Conservation (phyloP, 2,329 filamentous ascomycete species). For the Shiraia sp. region DNA sequence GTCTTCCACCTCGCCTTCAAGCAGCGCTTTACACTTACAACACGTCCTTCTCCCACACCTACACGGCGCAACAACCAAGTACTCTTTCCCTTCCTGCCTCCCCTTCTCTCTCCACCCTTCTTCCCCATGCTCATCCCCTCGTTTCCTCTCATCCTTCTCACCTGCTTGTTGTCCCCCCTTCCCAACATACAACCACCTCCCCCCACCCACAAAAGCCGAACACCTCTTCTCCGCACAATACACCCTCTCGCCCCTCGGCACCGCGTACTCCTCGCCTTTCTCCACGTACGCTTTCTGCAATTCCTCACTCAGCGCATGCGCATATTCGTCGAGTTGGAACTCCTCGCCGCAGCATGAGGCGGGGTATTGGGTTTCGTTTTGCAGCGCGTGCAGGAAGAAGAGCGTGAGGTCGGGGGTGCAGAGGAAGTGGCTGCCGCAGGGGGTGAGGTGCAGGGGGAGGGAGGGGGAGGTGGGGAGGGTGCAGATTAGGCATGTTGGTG, state of each 20-base stretch:
- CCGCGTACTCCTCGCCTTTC: slow-evolving; percentile 20
- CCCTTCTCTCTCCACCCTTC: too few relatives aligned
- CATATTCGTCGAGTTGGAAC: slow-evolving; percentile 26
- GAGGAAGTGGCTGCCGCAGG: too few relatives aligned
- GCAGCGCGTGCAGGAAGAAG: slow-evolving; percentile 2
- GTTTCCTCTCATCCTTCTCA: too few relatives aligned
- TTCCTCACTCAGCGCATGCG: too few relatives aligned
- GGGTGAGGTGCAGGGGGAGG: too few relatives aligned
- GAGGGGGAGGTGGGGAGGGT: too few relatives aligned
- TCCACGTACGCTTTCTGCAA: slow-evolving; percentile 26
- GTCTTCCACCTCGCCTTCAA: slow-evolving; percentile 6
- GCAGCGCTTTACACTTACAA: slow-evolving; percentile 23
- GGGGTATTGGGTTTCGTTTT: slow-evolving; percentile 33
- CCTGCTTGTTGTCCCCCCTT: too few relatives aligned
- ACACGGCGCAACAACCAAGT: slow-evolving; percentile 27
- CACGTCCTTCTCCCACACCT: slow-evolving; percentile 29
- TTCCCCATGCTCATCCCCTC: too few relatives aligned
- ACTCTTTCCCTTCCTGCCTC: slow-evolving; percentile 13
- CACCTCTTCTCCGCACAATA: background rate
- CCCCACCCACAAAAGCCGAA: too few relatives aligned
- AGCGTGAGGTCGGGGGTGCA: too few relatives aligned
- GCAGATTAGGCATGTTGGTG: too few relatives aligned
- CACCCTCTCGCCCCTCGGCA: slow-evolving; percentile 37
- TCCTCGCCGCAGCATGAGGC: slow-evolving; percentile 33
- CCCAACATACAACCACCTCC: too few relatives aligned